phyloP scores from a whole-genome alignment of 495 filamentous ascomycete genomes.

The Daldinia caldariorum region DNA sequence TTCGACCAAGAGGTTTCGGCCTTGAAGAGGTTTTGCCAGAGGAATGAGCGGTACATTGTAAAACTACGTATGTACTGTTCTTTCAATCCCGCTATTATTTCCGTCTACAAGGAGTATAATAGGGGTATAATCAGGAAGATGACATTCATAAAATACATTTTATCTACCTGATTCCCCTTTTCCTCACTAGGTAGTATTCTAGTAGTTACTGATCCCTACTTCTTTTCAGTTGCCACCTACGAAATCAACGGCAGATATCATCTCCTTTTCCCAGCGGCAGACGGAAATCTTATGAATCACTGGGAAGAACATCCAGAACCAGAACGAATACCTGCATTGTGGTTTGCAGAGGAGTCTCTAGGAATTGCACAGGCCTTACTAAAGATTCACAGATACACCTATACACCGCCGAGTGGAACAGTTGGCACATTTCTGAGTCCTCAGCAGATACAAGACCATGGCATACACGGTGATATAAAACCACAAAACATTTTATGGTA shows the following conservation, averaged over 20 bases:
- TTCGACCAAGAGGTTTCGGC: not conserved
- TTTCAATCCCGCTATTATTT: too few species aligned
- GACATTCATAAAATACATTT: too few species aligned
- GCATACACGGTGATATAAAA: not conserved
- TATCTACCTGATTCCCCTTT: too few species aligned
- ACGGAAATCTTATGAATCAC: not conserved
- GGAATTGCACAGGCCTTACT: not conserved
- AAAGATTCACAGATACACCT: not conserved
- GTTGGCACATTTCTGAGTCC: not conserved
- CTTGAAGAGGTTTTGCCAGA: not conserved
- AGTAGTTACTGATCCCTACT: not conserved
- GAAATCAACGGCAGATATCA: not conserved
- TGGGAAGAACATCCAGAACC: not conserved
- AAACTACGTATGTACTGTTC: not conserved
- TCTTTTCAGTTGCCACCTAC: not conserved
- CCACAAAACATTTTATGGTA: not conserved
- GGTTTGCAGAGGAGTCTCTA: not conserved
- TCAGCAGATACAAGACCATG: not conserved
- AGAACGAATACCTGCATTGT: not conserved
- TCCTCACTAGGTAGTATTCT: not conserved
- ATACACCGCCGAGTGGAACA: not conserved
- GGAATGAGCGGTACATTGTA: not conserved
- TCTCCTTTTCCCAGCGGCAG: not conserved
- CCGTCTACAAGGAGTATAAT: too few species aligned
- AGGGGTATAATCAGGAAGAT: too few species aligned